Evolutionary conservation across 225 moss, liverwort and hornwort genomes (phyloP), one percentile per base, ranked within the genome.

Genomic region (Straminergon stramineum): DNA sequence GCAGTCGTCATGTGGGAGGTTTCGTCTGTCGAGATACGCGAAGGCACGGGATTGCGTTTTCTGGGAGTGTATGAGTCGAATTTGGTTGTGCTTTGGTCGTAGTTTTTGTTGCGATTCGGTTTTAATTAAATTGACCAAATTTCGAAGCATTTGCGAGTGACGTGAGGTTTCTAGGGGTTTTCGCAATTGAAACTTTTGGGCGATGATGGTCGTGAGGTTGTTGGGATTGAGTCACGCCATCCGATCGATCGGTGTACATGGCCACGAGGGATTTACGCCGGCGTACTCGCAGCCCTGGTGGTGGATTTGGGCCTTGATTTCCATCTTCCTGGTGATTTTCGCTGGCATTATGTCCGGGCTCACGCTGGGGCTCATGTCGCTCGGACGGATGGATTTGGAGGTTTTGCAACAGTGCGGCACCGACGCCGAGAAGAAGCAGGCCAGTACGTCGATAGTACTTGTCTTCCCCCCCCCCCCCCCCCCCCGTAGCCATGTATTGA

Each of bases 281-380:
- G 84, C 39, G 39, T 92, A 85, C 57, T 32, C 56, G 67, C 88
- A 92, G 87, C 90, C 92, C 6, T 94, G 94, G 94, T 94, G 92
- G 91, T 97, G 96, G 97, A 84, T 97, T 53, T 97, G 93, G 65
- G 95, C 95, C 65, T 78, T 93, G 23, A 94, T 96, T 81, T 94
- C 96, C 51, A 56, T 94, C 73, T 93, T 89, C 37, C 84, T 97
- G 73, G 96, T 97, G 52, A 79, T 95, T 39, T 97, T 97, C 81
- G 97, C 97, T n/a, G 97, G 97, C 86, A 67, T 96, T 58, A 96
- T 97, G 97, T 97, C 97, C 48, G 96, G 97, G 39, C 95, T 97
- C 48, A 97, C 96, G 28, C 95, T 97, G 68, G 97, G 96, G 24
- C 93, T 97, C 9, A 97, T 96, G 97, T 97, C 97, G 88, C 90